phyloP scores from a whole-genome alignment of 2,329 filamentous ascomycete species.

The Cercospora janseana region DNA sequence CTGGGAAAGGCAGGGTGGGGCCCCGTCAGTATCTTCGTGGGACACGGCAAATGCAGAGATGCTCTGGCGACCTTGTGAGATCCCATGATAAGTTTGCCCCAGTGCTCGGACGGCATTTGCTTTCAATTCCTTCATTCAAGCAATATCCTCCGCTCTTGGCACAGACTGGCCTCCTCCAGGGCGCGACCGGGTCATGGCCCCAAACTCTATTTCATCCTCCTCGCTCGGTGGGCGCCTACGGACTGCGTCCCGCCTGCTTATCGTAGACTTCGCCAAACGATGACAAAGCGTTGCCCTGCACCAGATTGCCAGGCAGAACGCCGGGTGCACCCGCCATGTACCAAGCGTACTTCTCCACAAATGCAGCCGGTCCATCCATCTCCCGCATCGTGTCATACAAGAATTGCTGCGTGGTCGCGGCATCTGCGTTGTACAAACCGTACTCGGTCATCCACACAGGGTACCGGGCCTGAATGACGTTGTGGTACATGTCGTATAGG shows the following conservation, averaged over 20 bases:
- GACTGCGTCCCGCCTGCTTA: slow-evolving; percentile 1
- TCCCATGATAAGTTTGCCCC: too few relatives aligned
- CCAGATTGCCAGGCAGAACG: slow-evolving; percentile 1
- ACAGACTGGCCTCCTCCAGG: too few relatives aligned
- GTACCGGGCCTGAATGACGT: not conserved
- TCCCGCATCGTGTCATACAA: not conserved
- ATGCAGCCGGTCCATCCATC: not conserved
- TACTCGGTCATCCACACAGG: not conserved
- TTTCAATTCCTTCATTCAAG: too few relatives aligned
- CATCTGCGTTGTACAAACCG: not conserved
- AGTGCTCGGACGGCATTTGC: too few relatives aligned
- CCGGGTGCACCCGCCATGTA: slow-evolving; percentile 2
- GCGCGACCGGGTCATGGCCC: too few relatives aligned
- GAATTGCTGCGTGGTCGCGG: not conserved
- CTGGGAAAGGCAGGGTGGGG: too few relatives aligned
- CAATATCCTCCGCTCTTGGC: too few relatives aligned
- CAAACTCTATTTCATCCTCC: too few relatives aligned
- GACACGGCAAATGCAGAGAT: too few relatives aligned
- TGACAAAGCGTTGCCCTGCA: not conserved
- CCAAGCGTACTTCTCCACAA: slow-evolving; percentile 8
- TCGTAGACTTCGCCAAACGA: not conserved
- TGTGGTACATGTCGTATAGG: not conserved
- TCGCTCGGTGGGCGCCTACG: too few relatives aligned
- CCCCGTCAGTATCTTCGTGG: too few relatives aligned
- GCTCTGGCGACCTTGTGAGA: too few relatives aligned